These are phyloP conservation scores for Gautieria morchelliformis DNA, from an alignment of 768 basidiomycete genomes.

Conservation along the genomic window DNA sequence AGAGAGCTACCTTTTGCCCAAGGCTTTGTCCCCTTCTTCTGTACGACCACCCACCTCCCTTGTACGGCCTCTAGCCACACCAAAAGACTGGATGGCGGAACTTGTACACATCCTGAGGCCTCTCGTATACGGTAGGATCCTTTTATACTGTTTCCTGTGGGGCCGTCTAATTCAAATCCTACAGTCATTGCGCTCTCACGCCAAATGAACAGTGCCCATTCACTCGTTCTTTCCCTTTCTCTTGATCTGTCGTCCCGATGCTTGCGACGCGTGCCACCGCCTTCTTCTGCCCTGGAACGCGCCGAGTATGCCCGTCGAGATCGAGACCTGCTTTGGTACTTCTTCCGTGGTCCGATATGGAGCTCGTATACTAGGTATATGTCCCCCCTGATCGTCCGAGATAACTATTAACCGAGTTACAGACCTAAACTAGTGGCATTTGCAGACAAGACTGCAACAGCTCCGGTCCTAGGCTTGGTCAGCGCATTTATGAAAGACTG, in stretches of 20 bases:
- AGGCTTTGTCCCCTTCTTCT: slow-evolving; percentile 62
- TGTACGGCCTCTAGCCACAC: slow-evolving; percentile 46
- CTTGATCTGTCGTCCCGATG: slow-evolving; percentile 70
- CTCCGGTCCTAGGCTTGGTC: slow-evolving; percentile 59
- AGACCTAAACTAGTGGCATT: slow-evolving; percentile 71
- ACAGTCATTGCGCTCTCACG: slow-evolving; percentile 2
- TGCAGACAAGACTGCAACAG: slow-evolving; percentile 41
- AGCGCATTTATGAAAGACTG: slow-evolving; percentile 70
- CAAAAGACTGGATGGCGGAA: slow-evolving; percentile 71
- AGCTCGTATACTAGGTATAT: slow-evolving; percentile 60
- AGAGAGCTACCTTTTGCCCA: slow-evolving; percentile 77
- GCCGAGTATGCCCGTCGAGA: slow-evolving; percentile 78
- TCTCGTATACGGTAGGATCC: slow-evolving; percentile 58
- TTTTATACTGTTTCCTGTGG: slow-evolving; percentile 5
- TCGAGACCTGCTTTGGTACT: slow-evolving; percentile 73
- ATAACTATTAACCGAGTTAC: slow-evolving; percentile 2
- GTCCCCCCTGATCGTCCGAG: slow-evolving; percentile 3
- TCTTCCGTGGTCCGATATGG: slow-evolving; percentile 84
- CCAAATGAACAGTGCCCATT: slow-evolving; percentile 29
- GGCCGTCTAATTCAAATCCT: not conserved
- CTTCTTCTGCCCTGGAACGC: slow-evolving; percentile 56
- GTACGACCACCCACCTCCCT: slow-evolving; percentile 66
- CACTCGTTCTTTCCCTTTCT: slow-evolving; percentile 52
- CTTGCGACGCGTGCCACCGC: slow-evolving; percentile 56
- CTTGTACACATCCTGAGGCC: slow-evolving; percentile 63